These are phyloP conservation scores for Didymosphaeria variabile DNA, from an alignment of 2,329 filamentous ascomycete genomes.

Conservation along the genomic window DNA sequence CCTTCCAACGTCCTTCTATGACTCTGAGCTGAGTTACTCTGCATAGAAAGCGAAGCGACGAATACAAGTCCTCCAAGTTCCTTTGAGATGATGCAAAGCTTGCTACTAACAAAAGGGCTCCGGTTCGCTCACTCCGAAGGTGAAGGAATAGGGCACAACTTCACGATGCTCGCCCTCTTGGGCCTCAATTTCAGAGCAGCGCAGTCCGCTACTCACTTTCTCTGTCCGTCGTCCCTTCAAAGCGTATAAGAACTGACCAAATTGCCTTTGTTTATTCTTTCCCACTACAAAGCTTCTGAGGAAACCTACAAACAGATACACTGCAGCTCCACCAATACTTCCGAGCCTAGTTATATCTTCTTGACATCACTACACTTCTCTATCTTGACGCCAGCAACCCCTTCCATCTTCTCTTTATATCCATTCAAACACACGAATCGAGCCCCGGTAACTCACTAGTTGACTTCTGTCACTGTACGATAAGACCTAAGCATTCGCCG, in stretches of 20 bases:
- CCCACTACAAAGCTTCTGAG: too few relatives aligned
- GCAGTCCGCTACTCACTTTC: slow-evolving; percentile 5
- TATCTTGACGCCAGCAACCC: neutral
- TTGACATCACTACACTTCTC: neutral
- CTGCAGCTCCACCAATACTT: neutral
- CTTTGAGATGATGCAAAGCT: neutral
- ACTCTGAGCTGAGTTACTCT: neutral
- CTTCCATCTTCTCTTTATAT: neutral
- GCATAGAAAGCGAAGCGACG: slow-evolving; percentile 1
- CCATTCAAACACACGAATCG: neutral
- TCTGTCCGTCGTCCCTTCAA: neutral
- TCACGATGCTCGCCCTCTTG: slow-evolving; percentile 7
- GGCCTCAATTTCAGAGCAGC: neutral
- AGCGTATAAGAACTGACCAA: neutral
- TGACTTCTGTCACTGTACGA: neutral
- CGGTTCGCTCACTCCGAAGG: slow-evolving; percentile 8
- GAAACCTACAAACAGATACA: neutral
- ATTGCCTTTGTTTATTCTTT: neutral
- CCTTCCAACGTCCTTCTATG: slow-evolving; percentile 9
- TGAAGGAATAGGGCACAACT: slow-evolving; percentile 12
- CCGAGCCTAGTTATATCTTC: neutral
- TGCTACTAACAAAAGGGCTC: slow-evolving; percentile 1
- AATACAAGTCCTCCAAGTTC: neutral
- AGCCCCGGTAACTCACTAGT: neutral
- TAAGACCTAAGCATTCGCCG: neutral